Percentiles rank a stretch among this genome's conserved stretches.
These are phyloP conservation scores for Ogataea neopini DNA, from an alignment of 805 yeast species.

Conservation along the genomic window DNA sequence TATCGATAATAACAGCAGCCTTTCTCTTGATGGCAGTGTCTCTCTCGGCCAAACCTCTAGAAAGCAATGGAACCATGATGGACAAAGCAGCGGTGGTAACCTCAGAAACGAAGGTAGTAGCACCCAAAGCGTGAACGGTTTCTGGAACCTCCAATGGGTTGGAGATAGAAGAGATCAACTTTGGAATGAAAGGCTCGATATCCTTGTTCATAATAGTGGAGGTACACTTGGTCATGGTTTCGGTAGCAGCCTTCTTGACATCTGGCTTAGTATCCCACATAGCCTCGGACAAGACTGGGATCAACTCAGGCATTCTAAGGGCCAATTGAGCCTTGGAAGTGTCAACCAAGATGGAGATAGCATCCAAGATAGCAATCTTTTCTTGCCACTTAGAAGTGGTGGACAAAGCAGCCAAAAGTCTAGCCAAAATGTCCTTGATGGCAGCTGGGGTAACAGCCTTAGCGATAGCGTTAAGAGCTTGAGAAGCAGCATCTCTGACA, in stretches of 20 bases:
- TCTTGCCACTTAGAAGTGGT: conserved; percentile 95
- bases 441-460: conserved; percentile 88
- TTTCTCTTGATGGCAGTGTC: conserved; percentile 99
- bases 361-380: conserved; percentile 86
- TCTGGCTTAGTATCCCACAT: conserved; percentile 99
- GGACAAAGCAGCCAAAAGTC: conserved; percentile 65
- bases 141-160: conserved; percentile 97
- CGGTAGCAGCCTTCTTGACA: conserved; percentile 95
- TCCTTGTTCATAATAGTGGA: conserved; percentile 99
- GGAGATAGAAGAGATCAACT: conserved; percentile 94
- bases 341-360: conserved; percentile 86
- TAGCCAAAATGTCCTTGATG: conserved; percentile 86
- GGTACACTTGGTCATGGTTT: conserved; percentile 93
- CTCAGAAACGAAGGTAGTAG: conserved; percentile 99
- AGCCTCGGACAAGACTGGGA: conserved; percentile 97
- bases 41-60: conserved; percentile 99
- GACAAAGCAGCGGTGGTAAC: conserved; percentile 99
- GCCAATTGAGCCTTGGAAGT: conserved; percentile 95
- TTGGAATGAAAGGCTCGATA: conserved; percentile 98
- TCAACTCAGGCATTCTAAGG: conserved; percentile 98
- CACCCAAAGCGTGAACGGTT: conserved; percentile 98
- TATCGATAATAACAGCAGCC: conserved; percentile 98
- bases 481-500: conserved; percentile 69
- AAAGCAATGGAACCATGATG: conserved; percentile 97
- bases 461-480: conserved; percentile 77